Conservation (phyloP, 148 eudicot genomes). For the Silene conica region DNA sequence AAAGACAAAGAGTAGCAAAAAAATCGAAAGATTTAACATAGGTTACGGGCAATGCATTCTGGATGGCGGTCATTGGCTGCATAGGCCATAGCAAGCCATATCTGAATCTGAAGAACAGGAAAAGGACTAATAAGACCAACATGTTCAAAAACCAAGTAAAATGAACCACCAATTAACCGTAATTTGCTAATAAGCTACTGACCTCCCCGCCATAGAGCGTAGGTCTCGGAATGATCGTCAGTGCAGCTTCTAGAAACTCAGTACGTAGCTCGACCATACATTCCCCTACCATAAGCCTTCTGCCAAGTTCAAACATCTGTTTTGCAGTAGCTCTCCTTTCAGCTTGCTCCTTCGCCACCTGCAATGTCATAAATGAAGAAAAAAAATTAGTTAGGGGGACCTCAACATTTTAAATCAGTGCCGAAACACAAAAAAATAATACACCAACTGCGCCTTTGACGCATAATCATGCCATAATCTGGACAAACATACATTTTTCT, state of each 20-base stretch:
- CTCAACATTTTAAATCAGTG: neutral
- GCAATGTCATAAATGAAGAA: conserved; percentile 14
- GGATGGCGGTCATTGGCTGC: conserved; percentile 87
- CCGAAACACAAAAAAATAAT: neutral
- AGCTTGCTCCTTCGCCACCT: conserved; percentile 98
- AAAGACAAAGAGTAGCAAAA: too few species aligned
- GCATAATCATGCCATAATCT: neutral
- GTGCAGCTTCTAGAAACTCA: conserved; percentile 88
- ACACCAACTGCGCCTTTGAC: neutral
- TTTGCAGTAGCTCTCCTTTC: conserved; percentile 89
- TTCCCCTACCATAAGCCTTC: conserved; percentile 93
- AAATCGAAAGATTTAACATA: too few species aligned
- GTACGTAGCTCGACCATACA: conserved; percentile 81
- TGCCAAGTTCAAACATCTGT: conserved; percentile 98
- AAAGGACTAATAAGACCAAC: conserved; percentile 1
- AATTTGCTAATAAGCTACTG: conserved; percentile 35
- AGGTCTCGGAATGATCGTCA: conserved; percentile 85
- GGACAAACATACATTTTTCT: neutral
- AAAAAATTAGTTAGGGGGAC: neutral
- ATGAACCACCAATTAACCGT: neutral
- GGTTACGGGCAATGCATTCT: conserved; percentile 84
- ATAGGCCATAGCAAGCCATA: conserved; percentile 99
- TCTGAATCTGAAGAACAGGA: conserved; percentile 68
- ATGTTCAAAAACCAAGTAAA: too few species aligned
- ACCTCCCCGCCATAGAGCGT: conserved; percentile 98